These are phyloP conservation scores for Lobosporangium transversale DNA, from an alignment of 192 early-diverging fungal genomes.

Conservation along the genomic window DNA sequence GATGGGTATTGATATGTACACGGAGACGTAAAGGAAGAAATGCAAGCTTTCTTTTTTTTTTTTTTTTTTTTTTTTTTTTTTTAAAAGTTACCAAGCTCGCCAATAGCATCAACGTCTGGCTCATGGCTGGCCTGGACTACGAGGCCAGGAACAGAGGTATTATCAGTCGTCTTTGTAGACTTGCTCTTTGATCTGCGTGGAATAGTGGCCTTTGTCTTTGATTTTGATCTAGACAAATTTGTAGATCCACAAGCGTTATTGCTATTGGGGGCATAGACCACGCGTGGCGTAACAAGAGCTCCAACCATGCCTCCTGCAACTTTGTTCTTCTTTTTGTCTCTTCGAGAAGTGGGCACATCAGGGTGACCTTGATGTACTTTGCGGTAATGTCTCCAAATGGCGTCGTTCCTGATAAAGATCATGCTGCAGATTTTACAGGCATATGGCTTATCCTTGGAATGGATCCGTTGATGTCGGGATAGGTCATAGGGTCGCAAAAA, in stretches of 20 bases:
- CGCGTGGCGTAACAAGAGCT: not conserved
- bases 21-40: too few species aligned
- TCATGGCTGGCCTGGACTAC: too few species aligned
- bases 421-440: constrained; percentile 72
- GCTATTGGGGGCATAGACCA: not conserved
- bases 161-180: too few species aligned
- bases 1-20: too few species aligned
- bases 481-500: constrained; percentile 62
- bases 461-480: constrained; percentile 83
- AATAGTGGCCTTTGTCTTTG: not conserved
- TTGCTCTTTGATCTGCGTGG: not conserved
- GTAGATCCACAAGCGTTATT: too few species aligned
- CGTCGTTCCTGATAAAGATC: constrained; percentile 80
- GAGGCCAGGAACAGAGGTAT: too few species aligned
- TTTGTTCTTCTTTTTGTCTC: constrained; percentile 10
- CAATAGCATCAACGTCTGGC: too few species aligned
- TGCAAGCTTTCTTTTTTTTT: too few species aligned
- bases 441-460: constrained; percentile 77
- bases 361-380: constrained; percentile 48
- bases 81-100: too few species aligned
- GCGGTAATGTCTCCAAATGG: constrained; percentile 79
- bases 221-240: not conserved
- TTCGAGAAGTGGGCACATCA: constrained; percentile 26
- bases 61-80: too few species aligned
- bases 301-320: not conserved